A percentile compares a stretch with the other conserved stretches of the same genome.
Conservation (phyloP, 2,329 filamentous ascomycete species). For the Xylaria sp. region DNA sequence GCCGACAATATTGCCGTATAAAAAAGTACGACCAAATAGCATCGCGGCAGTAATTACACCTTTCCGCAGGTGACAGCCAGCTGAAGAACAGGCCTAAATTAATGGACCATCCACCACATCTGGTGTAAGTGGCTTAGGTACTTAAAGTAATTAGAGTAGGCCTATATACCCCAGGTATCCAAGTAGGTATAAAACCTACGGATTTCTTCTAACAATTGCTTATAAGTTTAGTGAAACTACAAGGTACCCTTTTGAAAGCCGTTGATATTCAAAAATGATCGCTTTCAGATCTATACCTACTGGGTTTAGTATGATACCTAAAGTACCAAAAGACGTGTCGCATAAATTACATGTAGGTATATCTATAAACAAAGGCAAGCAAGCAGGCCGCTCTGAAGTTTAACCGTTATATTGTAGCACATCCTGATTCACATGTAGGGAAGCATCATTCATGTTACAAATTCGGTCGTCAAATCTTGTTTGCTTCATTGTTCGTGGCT, state of each 20-base stretch:
- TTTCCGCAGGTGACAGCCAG: slow-evolving; percentile 19
- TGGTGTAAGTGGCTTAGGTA: no score
- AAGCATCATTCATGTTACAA: background rate
- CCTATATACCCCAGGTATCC: no score
- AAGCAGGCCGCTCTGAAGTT: no score
- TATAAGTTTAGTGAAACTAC: no score
- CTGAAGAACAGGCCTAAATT: background rate
- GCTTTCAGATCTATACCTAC: no score
- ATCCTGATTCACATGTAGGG: background rate
- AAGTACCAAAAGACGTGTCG: no score
- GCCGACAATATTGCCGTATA: background rate
- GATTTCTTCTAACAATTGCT: no score
- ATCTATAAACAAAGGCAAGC: background rate
- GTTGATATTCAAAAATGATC: no score
- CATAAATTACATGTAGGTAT: background rate
- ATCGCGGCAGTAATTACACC: background rate
- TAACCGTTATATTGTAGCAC: background rate
- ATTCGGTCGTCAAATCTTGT: background rate
- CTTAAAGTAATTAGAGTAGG: no score
- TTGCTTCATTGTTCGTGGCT: background rate
- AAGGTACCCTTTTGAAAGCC: no score
- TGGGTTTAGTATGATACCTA: no score
- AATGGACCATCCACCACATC: background rate
- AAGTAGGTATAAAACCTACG: no score
- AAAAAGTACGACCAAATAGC: background rate